phyloP scores from a whole-genome alignment of 768 basidiomycete species.

The Pulveroboletus sp. region DNA sequence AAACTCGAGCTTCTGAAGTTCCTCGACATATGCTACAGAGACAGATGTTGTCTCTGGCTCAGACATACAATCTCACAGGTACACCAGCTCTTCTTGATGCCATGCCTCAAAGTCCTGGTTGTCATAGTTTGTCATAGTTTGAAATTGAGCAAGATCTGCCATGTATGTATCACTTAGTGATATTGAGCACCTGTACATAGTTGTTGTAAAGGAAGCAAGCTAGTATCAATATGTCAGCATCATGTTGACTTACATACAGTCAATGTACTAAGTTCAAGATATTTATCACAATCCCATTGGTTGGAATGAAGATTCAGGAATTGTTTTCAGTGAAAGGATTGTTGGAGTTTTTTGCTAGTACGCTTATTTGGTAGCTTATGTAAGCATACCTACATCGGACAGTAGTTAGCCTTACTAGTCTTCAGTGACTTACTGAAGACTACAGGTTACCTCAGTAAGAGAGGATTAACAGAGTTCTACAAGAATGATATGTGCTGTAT shows the following conservation, averaged over 20 bases:
- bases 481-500: background rate
- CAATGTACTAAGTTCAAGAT: background rate
- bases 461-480: too few relatives aligned
- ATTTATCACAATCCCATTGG: background rate
- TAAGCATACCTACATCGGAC: too few relatives aligned
- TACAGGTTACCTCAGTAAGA: too few relatives aligned
- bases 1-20: background rate
- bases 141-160: background rate
- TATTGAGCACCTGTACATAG: background rate
- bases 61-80: background rate
- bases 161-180: background rate
- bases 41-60: background rate
- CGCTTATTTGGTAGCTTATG: too few relatives aligned
- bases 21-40: background rate
- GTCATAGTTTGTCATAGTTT: background rate
- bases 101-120: background rate
- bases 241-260: background rate
- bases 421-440: too few relatives aligned
- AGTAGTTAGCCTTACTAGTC: too few relatives aligned
- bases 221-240: background rate
- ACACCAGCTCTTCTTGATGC: background rate
- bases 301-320: background rate
- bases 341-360: too few relatives aligned
- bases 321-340: background rate
- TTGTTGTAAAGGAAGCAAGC: background rate